A percentile compares a stretch with the other conserved stretches of the same genome.
These are phyloP conservation scores for Lichtheimia ramosa DNA, from an alignment of 371 early-diverging fungal species.

Conservation along the genomic window DNA sequence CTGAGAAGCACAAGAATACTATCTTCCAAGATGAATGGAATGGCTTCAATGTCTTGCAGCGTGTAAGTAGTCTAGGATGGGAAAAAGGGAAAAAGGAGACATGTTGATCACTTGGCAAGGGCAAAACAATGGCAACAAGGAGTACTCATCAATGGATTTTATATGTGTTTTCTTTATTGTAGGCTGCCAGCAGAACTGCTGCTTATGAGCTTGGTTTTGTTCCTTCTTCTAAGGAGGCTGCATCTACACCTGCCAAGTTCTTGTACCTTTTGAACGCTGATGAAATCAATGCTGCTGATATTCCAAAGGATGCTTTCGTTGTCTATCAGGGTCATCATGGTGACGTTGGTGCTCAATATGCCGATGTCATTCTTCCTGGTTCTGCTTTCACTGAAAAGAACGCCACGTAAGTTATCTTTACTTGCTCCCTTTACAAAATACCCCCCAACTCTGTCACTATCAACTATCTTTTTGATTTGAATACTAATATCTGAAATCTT, in stretches of 20 bases:
- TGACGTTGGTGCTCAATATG: slow-evolving; percentile 92
- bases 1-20: slow-evolving; percentile 68
- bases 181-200: slow-evolving; percentile 86
- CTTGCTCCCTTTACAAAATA: too few species aligned
- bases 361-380: slow-evolving; percentile 95
- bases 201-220: slow-evolving; percentile 91
- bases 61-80: slow-evolving; percentile 49
- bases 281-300: slow-evolving; percentile 70
- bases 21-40: slow-evolving; percentile 85
- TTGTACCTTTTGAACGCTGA: slow-evolving; percentile 94
- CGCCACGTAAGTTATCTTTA: slow-evolving; percentile 66
- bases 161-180: not conserved
- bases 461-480: not conserved
- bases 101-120: not conserved
- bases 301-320: slow-evolving; percentile 92
- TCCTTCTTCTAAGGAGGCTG: slow-evolving; percentile 50
- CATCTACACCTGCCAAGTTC: slow-evolving; percentile 62
- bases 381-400: slow-evolving; percentile 97
- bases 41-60: slow-evolving; percentile 87
- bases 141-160: not conserved
- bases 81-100: not conserved
- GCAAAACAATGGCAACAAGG: not conserved
- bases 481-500: not conserved
- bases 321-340: slow-evolving; percentile 99
- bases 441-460: too few species aligned